phyloP scores from a whole-genome alignment of 106 monocot genomes.

The Amphibolis antarctica region DNA sequence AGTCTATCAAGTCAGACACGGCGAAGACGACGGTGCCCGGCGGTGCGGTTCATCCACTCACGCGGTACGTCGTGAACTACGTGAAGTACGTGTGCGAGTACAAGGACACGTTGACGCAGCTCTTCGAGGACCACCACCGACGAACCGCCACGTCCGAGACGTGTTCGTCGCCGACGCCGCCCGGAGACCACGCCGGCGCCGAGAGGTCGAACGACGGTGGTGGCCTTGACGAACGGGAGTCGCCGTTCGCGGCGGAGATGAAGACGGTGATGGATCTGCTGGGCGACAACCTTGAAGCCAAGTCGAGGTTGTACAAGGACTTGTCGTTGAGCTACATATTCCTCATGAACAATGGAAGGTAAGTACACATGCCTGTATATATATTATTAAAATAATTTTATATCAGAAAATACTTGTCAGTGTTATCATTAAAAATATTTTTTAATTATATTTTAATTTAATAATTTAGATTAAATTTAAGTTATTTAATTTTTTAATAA shows the following conservation, averaged over 20 bases:
- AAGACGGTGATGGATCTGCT: constrained; percentile 42
- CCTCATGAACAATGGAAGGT: constrained; percentile 77
- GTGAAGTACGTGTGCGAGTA: constrained; percentile 39
- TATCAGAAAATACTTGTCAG: no score
- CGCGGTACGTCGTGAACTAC: constrained; percentile 47
- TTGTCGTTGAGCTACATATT: constrained; percentile 41
- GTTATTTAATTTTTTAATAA: no score
- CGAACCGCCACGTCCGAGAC: neutral
- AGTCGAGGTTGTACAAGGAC: constrained; percentile 66
- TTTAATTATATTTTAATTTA: no score
- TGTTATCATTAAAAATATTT: no score
- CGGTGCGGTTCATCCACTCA: constrained; percentile 40
- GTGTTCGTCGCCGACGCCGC: neutral
- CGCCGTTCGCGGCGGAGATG: constrained; percentile 35
- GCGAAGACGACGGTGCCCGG: constrained; percentile 36
- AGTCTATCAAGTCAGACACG: constrained; percentile 22
- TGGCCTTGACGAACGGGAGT: neutral
- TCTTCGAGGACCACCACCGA: constrained; percentile 12
- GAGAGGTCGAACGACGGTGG: no score
- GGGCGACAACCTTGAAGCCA: constrained; percentile 35
- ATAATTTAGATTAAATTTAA: no score
- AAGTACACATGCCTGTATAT: no score
- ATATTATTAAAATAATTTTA: no score
- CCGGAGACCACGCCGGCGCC: neutral
- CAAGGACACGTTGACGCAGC: constrained; percentile 27